Conservation (phyloP, 495 filamentous ascomycete genomes). For the Friedmanniomyces simplex region DNA sequence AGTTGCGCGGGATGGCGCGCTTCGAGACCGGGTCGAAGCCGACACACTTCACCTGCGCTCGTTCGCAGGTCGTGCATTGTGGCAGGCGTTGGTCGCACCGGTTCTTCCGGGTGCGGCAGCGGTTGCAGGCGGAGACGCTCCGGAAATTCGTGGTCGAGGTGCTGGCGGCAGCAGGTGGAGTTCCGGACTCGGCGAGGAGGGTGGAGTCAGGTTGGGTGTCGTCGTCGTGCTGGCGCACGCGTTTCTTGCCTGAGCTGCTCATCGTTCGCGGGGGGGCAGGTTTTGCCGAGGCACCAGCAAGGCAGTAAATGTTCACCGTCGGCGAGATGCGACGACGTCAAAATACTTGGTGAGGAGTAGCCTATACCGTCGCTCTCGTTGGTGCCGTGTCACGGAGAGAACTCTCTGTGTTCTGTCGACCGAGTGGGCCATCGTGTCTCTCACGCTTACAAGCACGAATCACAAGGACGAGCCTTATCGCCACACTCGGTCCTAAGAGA, state of each 20-base stretch:
- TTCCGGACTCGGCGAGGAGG: neutral
- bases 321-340: constrained; percentile 2
- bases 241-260: neutral
- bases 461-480: neutral
- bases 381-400: neutral
- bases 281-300: neutral
- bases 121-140: constrained; percentile 91
- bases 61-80: constrained; percentile 81
- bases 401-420: neutral
- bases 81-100: constrained; percentile 88
- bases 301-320: neutral
- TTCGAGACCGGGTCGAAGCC: constrained; percentile 95
- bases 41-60: constrained; percentile 73
- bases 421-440: neutral
- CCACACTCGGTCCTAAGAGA: neutral
- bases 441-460: neutral
- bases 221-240: neutral
- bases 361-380: neutral
- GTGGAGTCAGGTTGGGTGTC: neutral
- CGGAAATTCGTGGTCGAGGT: constrained; percentile 45
- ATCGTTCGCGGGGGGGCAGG: neutral
- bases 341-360: neutral
- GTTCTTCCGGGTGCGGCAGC: constrained; percentile 86
- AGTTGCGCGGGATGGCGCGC: constrained; percentile 77
- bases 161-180: neutral